Conservation (phyloP, 2,329 filamentous ascomycete genomes). For the Aspergillus proliferans region DNA sequence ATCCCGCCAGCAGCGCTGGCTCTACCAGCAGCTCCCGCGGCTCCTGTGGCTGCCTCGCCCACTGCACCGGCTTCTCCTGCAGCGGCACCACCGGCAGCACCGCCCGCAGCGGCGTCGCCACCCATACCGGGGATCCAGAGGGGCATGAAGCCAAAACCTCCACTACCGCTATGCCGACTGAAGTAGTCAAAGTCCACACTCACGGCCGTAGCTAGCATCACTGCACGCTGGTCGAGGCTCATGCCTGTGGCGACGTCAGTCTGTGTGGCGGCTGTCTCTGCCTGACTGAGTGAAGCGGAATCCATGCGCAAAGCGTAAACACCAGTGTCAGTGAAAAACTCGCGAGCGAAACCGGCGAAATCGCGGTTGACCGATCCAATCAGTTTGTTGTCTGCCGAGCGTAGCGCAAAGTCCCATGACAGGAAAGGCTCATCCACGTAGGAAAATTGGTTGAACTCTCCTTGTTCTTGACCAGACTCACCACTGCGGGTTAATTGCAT, state of each 20-base stretch:
- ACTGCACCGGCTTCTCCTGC: slow-evolving; percentile 30
- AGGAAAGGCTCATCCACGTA: slow-evolving; percentile 57
- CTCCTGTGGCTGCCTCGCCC: slow-evolving; percentile 33
- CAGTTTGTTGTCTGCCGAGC: slow-evolving; percentile 43
- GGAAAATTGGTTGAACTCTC: slow-evolving; percentile 55
- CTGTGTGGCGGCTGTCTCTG: slow-evolving; percentile 20
- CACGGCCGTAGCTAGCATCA: slow-evolving; percentile 62
- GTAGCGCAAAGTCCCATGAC: slow-evolving; percentile 59
- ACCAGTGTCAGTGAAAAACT: slow-evolving; percentile 61
- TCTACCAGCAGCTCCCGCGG: slow-evolving; percentile 30
- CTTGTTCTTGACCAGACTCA: slow-evolving; percentile 21
- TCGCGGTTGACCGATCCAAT: slow-evolving; percentile 60
- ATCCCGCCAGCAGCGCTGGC: slow-evolving; percentile 38
- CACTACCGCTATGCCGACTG: slow-evolving; percentile 50
- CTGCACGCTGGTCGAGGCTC: slow-evolving; percentile 59
- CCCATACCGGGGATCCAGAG: slow-evolving; percentile 45
- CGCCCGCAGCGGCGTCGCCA: slow-evolving; percentile 35
- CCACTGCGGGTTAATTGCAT: slow-evolving; percentile 31
- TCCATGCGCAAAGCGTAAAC: slow-evolving; percentile 62
- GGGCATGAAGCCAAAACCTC: slow-evolving; percentile 47
- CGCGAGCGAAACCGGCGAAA: slow-evolving; percentile 56
- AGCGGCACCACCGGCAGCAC: slow-evolving; percentile 21
- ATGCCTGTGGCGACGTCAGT: slow-evolving; percentile 41
- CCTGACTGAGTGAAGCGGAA: slow-evolving; percentile 44
- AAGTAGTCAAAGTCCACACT: slow-evolving; percentile 64